Evolutionary conservation across 2,329 filamentous ascomycete species (phyloP), one percentile per base, ranked within the genome.

Genomic region (Penicillium sp.): DNA sequence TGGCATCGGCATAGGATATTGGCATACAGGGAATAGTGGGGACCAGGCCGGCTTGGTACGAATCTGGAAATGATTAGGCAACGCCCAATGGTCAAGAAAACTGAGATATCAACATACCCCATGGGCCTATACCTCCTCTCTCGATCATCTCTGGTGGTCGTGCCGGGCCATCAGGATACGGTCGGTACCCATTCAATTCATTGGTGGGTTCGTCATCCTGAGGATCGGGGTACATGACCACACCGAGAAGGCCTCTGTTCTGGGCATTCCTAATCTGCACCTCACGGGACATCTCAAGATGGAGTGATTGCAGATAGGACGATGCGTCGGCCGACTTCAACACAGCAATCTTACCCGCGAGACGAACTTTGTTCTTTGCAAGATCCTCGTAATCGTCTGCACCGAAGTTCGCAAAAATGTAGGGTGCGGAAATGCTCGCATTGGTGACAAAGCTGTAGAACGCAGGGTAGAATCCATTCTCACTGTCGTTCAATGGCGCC

Each of bases 371-470:
- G 21, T 10, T 35, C 21, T 29, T 14, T 7, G 22, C 19, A 3
- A 53, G 42, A 21, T 45, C 51, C 3, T 53, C 21, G 21, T 24
- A 47, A 26, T 53, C 51, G 7, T 26, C 16, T 11, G 31, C 5
- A 16, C 51, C 51, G n/a, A 53, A 53, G 10, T 53, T 53, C 21
- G 43, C 51, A 27, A 35, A 53, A 13, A 53, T 13, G 21, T 24
- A 46, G 3, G 39, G 22, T 6, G 51, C 51, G 9, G 21, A 37
- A 21, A 53, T 26, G n/a, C n/a, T 46, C 16, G 26, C 21, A 24
- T 53, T 37, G 21, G 42, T 11, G n/a, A 14, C 19, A 14, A 53
- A 46, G 26, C 26, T 35, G 21, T 47, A 37, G 21, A 47, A 53
- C 4, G 51, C 31, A 31, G 51, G 51, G n/a, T 26, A 7, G 27